These are phyloP conservation scores for Periconia sp. DNA, from an alignment of 2,329 filamentous ascomycete species.

Conservation along the genomic window DNA sequence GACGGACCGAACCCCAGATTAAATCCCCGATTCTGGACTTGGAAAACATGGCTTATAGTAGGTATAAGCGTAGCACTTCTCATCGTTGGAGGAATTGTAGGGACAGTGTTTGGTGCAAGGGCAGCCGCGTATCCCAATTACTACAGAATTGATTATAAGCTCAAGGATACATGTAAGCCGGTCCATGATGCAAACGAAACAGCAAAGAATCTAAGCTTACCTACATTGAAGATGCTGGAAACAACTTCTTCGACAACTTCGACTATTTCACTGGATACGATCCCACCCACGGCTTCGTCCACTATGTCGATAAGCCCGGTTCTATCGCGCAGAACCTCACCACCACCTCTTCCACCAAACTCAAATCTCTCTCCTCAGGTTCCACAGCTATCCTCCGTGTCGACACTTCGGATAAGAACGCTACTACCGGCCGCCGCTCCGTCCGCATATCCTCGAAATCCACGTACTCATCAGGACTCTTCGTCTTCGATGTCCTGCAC, in stretches of 20 bases:
- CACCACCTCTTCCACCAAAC: conserved; percentile 2
- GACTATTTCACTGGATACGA: conserved; percentile 33
- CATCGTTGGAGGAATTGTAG: conserved; percentile 16
- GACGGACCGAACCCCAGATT: conserved; percentile 1
- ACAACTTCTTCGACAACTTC: conserved; percentile 32
- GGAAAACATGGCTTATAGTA: conserved; percentile 15
- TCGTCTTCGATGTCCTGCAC: conserved; percentile 37
- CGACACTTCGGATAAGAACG: conserved; percentile 39
- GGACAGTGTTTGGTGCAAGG: conserved; percentile 20
- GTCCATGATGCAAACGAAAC: background rate
- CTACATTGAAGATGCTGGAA: conserved; percentile 14
- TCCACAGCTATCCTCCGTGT: conserved; percentile 45
- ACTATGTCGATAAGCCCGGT: conserved; percentile 20
- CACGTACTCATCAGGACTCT: conserved; percentile 29
- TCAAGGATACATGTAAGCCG: conserved; percentile 24
- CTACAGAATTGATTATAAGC: conserved; percentile 18
- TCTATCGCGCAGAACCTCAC: conserved; percentile 23
- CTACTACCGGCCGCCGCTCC: conserved; percentile 27
- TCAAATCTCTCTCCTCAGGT: conserved; percentile 2
- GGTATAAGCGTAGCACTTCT: conserved; percentile 1
- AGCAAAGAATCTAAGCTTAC: background rate
- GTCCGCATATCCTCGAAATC: conserved; percentile 33
- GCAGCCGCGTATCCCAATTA: conserved; percentile 26
- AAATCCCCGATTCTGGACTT: conserved; percentile 17
- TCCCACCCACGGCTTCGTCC: conserved; percentile 29